These are phyloP conservation scores for Penicillium olsonii DNA, from an alignment of 2,329 filamentous ascomycete species.

Conservation along the genomic window DNA sequence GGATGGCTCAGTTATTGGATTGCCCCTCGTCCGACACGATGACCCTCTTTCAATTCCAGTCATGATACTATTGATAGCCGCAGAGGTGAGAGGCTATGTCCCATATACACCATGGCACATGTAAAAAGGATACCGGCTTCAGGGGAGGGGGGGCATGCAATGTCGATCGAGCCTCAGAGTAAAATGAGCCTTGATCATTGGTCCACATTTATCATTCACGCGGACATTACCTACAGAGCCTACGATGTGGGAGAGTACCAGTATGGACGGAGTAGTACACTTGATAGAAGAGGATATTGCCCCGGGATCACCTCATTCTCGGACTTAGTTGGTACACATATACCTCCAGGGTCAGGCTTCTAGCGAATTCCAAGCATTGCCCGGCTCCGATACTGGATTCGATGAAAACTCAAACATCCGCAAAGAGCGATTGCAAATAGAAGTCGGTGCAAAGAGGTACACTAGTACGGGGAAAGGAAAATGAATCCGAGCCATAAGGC, in stretches of 20 bases:
- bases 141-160: constrained; percentile 31
- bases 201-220: constrained; percentile 12
- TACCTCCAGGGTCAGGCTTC: no score
- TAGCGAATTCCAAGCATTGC: no score
- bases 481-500: background rate
- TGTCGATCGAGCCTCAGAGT: constrained; percentile 35
- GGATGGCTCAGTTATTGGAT: background rate
- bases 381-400: no score
- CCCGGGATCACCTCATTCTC: background rate
- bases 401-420: no score
- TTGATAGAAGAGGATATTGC: background rate
- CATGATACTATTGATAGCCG: background rate
- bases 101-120: constrained; percentile 1
- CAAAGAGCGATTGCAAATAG: background rate
- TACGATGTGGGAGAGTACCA: background rate
- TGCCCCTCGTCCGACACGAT: background rate
- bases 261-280: background rate
- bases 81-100: no score
- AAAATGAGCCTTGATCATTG: constrained; percentile 24
- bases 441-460: no score
- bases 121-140: constrained; percentile 13
- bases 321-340: background rate
- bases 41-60: background rate
- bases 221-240: constrained; percentile 9
- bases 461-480: background rate